A percentile compares a stretch with the other conserved stretches of the same genome.
These are phyloP conservation scores for Trifolium pratense DNA, from an alignment of 306 rosid species.

Conservation along the genomic window DNA sequence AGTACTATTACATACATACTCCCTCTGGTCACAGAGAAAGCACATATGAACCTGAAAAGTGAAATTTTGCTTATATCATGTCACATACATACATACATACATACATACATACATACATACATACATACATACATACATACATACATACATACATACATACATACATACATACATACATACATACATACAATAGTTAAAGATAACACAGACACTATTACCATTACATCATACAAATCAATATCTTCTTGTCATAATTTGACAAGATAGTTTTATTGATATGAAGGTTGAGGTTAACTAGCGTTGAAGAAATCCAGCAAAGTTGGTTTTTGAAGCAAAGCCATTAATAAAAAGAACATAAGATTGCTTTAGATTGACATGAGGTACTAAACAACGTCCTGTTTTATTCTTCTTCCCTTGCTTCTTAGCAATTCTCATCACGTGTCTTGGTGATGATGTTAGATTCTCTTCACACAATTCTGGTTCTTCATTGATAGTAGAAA, in stretches of 20 bases:
- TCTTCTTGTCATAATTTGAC: not conserved
- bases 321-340: conserved; percentile 62
- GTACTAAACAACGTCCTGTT: conserved; percentile 46
- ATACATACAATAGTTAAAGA: no score
- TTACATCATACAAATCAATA: not conserved
- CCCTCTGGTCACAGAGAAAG: no score
- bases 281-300: conserved; percentile 31
- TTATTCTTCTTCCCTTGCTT: conserved; percentile 56
- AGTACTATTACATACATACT: no score
- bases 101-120: no score
- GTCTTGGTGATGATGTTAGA: conserved; percentile 50
- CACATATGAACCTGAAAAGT: no score
- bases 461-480: conserved; percentile 64
- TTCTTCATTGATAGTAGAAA: conserved; percentile 73
- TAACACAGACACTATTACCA: not conserved
- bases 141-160: no score
- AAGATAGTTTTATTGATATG: not conserved
- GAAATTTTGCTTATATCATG: no score
- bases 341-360: conserved; percentile 57
- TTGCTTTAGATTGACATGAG: conserved; percentile 60
- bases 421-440: conserved; percentile 47
- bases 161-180: no score
- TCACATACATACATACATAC: no score
- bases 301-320: conserved; percentile 61
- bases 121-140: no score